Conservation (phyloP, 768 basidiomycete species). For the Phallus indusiatus region DNA sequence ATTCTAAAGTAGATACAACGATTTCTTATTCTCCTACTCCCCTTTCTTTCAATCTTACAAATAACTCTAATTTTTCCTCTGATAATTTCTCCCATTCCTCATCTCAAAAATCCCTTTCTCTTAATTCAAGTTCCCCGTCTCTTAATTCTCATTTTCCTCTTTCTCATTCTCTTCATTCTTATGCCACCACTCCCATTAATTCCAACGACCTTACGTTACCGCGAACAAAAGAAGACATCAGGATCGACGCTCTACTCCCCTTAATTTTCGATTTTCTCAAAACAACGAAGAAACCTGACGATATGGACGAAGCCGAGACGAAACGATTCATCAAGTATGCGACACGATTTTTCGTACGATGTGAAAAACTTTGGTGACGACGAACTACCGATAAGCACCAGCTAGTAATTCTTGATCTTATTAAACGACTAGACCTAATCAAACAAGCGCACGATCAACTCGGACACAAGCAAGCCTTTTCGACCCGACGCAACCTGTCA, state of each 20-base stretch:
- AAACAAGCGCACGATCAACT: conserved; percentile 6
- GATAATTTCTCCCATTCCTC: neutral
- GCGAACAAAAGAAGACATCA: neutral
- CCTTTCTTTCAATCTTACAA: neutral
- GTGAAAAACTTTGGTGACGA: conserved; percentile 11
- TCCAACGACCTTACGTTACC: neutral
- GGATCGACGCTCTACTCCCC: neutral
- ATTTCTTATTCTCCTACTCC: neutral
- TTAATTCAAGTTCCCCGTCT: neutral
- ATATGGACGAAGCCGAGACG: neutral
- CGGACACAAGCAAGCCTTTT: conserved; percentile 15
- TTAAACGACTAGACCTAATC: neutral
- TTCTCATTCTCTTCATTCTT: neutral
- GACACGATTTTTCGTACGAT: conserved; percentile 1
- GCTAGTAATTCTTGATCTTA: conserved; percentile 8
- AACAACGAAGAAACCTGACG: neutral
- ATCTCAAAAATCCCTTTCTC: neutral
- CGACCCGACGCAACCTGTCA: conserved; percentile 1
- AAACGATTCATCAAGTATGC: conserved; percentile 2
- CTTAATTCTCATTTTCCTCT: neutral
- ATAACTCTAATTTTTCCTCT: too few species aligned
- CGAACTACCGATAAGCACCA: conserved; percentile 10
- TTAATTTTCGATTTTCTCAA: neutral
- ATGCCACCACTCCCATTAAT: neutral
- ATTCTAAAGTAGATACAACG: neutral